Conservation (phyloP, 2,329 filamentous ascomycete genomes). For the Aspergillus persii region DNA sequence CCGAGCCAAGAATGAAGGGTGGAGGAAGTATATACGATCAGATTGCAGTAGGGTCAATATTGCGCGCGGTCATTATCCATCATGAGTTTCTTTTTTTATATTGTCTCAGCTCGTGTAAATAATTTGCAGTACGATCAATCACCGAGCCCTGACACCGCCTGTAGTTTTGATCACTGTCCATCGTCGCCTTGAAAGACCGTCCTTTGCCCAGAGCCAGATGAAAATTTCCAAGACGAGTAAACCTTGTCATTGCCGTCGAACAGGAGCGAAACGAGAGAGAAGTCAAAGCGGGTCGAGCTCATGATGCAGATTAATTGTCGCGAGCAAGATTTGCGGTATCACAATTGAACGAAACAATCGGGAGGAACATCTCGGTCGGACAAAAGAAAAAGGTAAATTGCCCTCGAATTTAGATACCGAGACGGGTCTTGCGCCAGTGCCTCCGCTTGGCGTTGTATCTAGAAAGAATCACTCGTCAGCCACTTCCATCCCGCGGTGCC, state of each 20-base stretch:
- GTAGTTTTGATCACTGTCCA: slow-evolving; percentile 3
- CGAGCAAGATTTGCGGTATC: slow-evolving; percentile 24
- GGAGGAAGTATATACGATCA: not conserved
- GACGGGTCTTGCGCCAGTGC: slow-evolving; percentile 99
- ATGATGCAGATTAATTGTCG: slow-evolving; percentile 17
- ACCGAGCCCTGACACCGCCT: slow-evolving; percentile 13
- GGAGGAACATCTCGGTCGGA: slow-evolving; percentile 31
- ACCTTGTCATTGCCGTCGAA: slow-evolving; percentile 4
- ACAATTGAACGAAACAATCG: slow-evolving; percentile 29
- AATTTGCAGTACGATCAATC: slow-evolving; percentile 15
- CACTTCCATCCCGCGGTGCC: not conserved
- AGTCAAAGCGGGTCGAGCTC: slow-evolving; percentile 18
- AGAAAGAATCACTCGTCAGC: slow-evolving; percentile 22
- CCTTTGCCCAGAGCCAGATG: not conserved
- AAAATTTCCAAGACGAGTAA: slow-evolving; percentile 4
- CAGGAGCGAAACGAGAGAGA: slow-evolving; percentile 1
- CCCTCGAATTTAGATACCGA: slow-evolving; percentile 78
- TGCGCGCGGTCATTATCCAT: slow-evolving; percentile 22
- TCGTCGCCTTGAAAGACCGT: slow-evolving; percentile 3
- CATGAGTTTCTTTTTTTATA: slow-evolving; percentile 24
- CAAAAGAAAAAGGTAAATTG: slow-evolving; percentile 42
- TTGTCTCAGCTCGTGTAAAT: slow-evolving; percentile 24
- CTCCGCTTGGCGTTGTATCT: slow-evolving; percentile 99
- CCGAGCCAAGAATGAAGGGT: not conserved
- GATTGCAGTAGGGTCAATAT: not conserved